These are phyloP conservation scores for Exsudoporus floridanus DNA, from an alignment of 1,284 basidiomycete genomes.

Conservation along the genomic window DNA sequence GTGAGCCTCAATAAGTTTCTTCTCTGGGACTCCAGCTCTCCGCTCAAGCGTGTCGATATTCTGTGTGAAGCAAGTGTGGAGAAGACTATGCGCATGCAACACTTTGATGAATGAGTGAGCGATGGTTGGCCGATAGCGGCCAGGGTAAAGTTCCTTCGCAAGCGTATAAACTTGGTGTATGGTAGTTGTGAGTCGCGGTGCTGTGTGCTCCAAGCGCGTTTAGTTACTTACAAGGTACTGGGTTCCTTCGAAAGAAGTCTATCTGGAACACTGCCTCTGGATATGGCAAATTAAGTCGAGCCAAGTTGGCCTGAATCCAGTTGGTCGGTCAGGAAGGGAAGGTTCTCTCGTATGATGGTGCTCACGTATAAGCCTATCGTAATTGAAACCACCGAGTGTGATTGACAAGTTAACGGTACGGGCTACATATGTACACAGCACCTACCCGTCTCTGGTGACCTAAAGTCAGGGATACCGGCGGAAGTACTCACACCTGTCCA, in stretches of 20 bases:
- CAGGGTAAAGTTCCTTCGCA: slow-evolving; percentile 89
- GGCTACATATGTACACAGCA: neutral
- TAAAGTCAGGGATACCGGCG: slow-evolving; percentile 80
- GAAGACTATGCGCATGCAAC: slow-evolving; percentile 60
- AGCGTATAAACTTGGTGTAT: slow-evolving; percentile 74
- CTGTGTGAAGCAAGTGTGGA: slow-evolving; percentile 83
- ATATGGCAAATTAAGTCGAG: slow-evolving; percentile 68
- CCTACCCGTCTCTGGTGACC: slow-evolving; percentile 72
- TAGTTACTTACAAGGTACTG: slow-evolving; percentile 62
- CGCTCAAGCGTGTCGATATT: slow-evolving; percentile 94
- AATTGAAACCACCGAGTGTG: neutral
- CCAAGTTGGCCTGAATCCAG: slow-evolving; percentile 62
- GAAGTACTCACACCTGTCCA: slow-evolving; percentile 69
- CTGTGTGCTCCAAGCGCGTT: neutral
- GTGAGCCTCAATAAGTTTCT: slow-evolving; percentile 89
- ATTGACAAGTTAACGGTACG: neutral
- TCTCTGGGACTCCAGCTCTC: slow-evolving; percentile 72
- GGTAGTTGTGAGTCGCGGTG: slow-evolving; percentile 1
- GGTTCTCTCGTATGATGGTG: neutral
- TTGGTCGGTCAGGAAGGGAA: neutral
- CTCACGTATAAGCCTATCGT: slow-evolving; percentile 53
- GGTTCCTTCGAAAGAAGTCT: slow-evolving; percentile 68
- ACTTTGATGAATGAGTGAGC: slow-evolving; percentile 90
- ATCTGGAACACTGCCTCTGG: slow-evolving; percentile 85
- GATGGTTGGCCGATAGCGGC: slow-evolving; percentile 80